Conservation (phyloP, 306 rosid genomes). For the Gleditsia sinensis region DNA sequence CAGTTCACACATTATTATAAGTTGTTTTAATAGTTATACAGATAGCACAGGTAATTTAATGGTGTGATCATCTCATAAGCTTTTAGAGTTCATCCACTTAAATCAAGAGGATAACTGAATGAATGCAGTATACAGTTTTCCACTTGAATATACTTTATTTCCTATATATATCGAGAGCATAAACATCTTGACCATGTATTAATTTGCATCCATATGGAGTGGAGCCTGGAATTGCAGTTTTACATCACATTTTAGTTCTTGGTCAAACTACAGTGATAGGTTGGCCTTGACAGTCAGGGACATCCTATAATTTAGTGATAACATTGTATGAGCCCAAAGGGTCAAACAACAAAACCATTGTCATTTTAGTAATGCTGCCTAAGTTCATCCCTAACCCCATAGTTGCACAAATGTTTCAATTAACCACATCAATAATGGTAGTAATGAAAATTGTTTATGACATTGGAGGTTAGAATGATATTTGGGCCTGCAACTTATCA, state of each 20-base stretch:
- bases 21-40: neutral
- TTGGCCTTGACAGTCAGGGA: neutral
- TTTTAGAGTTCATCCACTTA: neutral
- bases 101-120: neutral
- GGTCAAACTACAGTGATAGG: neutral
- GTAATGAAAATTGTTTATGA: neutral
- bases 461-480: neutral
- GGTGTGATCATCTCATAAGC: neutral
- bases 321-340: neutral
- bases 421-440: neutral
- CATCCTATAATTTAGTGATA: neutral
- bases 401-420: neutral
- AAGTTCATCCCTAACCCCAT: neutral
- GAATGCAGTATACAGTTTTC: neutral
- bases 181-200: neutral
- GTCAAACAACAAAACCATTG: neutral
- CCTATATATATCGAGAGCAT: neutral
- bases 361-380: neutral
- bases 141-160: neutral
- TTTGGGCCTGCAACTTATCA: neutral
- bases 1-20: neutral
- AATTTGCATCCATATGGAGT: neutral
- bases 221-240: neutral
- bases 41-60: neutral
- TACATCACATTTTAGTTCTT: neutral